These are phyloP conservation scores for Pulveroboletus sp. DNA, from an alignment of 768 basidiomycete species.

Conservation along the genomic window DNA sequence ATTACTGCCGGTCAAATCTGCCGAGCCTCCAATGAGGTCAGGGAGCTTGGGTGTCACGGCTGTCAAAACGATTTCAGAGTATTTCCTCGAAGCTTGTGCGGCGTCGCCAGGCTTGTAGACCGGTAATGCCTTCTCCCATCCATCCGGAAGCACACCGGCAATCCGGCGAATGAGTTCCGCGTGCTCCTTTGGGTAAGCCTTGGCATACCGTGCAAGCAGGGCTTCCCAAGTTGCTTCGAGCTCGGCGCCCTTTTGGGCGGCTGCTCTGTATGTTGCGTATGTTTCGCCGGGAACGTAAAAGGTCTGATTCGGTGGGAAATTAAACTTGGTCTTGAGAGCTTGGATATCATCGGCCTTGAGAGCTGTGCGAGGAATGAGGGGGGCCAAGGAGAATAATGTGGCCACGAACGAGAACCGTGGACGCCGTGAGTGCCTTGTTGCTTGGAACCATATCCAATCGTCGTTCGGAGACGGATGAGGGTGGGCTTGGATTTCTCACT, in stretches of 20 bases:
- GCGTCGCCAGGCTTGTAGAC: conserved; percentile 79
- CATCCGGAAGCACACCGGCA: conserved; percentile 73
- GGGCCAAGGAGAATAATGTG: neutral
- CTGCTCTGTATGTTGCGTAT: conserved; percentile 61
- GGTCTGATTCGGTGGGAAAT: conserved; percentile 70
- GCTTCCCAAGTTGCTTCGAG: conserved; percentile 73
- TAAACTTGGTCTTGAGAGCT: conserved; percentile 78
- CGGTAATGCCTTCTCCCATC: conserved; percentile 84
- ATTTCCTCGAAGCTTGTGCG: conserved; percentile 88
- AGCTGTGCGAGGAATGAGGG: conserved; percentile 42
- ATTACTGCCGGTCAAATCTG: conserved; percentile 90
- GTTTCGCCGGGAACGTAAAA: conserved; percentile 77
- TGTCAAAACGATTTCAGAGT: conserved; percentile 85
- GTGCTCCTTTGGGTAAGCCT: conserved; percentile 81
- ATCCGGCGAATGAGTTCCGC: conserved; percentile 85
- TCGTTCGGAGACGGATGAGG: conserved; percentile 81
- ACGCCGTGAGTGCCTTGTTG: conserved; percentile 91
- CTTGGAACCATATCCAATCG: conserved; percentile 92
- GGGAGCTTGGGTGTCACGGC: conserved; percentile 72
- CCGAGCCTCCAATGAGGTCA: conserved; percentile 85
- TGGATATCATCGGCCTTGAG: conserved; percentile 90
- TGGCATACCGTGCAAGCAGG: conserved; percentile 61
- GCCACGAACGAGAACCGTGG: conserved; percentile 81
- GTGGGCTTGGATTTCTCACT: conserved; percentile 80
- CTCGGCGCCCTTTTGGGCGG: conserved; percentile 68